Conservation (phyloP, 352 stramenopile genomes). For the Phytophthora ramorum region DNA sequence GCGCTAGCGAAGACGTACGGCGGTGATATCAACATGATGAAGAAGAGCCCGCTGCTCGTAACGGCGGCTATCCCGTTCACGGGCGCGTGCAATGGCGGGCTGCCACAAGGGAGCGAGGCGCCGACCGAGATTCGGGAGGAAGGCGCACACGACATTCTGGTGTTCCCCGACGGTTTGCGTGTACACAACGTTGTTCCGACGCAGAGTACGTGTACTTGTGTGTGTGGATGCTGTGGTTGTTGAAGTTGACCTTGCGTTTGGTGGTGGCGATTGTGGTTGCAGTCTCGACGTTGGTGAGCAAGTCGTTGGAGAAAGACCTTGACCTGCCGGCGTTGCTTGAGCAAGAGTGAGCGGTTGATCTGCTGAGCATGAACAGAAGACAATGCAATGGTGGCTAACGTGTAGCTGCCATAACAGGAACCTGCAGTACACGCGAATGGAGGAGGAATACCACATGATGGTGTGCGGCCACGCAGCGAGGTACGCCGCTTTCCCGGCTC, state of each 20-base stretch:
- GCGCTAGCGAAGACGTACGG: constrained; percentile 39
- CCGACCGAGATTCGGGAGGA: constrained; percentile 14
- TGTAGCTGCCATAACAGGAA: constrained; percentile 31
- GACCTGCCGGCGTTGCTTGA: constrained; percentile 43
- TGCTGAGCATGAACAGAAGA: background rate
- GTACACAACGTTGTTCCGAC: constrained; percentile 53
- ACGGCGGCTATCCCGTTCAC: constrained; percentile 67
- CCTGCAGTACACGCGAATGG: constrained; percentile 45
- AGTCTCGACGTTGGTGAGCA: constrained; percentile 47
- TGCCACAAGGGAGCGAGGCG: background rate
- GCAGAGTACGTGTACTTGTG: constrained; percentile 45
- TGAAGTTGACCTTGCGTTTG: constrained; percentile 1
- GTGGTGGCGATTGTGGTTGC: background rate
- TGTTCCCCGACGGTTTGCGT: constrained; percentile 75
- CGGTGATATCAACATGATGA: constrained; percentile 40
- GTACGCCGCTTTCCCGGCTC: background rate
- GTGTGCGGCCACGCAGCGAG: constrained; percentile 68
- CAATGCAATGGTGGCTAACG: background rate
- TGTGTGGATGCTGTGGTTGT: background rate
- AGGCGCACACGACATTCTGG: constrained; percentile 61
- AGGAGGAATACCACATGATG: constrained; percentile 63
- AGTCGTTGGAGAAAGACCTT: constrained; percentile 39
- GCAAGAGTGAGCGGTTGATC: constrained; percentile 34
- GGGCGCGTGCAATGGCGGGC: constrained; percentile 7
- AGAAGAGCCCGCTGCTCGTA: constrained; percentile 49